A percentile compares a stretch with the other conserved stretches of the same genome.
Conservation (phyloP, 805 yeast genomes). For the Cyberlindnera meyerae region DNA sequence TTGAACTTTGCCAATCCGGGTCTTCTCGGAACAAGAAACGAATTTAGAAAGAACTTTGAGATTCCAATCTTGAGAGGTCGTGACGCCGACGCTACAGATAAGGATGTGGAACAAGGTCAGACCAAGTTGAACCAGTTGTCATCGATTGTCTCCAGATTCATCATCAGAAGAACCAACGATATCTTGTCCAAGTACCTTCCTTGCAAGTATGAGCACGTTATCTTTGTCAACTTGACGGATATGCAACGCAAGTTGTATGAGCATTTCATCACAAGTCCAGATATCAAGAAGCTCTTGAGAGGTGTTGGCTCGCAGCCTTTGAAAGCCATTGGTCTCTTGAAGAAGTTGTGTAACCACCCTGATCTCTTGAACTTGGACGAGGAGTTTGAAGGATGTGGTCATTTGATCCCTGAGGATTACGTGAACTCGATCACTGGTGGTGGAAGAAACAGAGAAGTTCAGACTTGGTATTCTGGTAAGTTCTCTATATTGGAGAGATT, state of each 20-base stretch:
- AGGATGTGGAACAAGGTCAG: constrained; percentile 67
- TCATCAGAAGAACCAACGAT: constrained; percentile 93
- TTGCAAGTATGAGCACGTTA: constrained; percentile 92
- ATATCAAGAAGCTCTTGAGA: constrained; percentile 57
- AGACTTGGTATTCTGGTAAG: constrained; percentile 82
- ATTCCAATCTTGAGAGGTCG: constrained; percentile 75
- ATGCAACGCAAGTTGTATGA: constrained; percentile 69
- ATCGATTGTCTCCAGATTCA: constrained; percentile 76
- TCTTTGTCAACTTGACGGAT: constrained; percentile 80
- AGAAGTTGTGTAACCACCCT: constrained; percentile 93
- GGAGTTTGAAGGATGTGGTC: constrained; percentile 68
- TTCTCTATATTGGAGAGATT: constrained; percentile 81
- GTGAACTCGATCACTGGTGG: constrained; percentile 35
- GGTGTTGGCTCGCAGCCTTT: constrained; percentile 78
- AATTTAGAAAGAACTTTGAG: constrained; percentile 84
- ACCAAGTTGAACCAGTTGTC: constrained; percentile 65
- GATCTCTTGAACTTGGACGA: constrained; percentile 71
- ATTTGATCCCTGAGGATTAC: constrained; percentile 72
- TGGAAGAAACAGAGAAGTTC: constrained; percentile 67
- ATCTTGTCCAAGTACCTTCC: constrained; percentile 91
- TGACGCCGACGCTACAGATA: constrained; percentile 83
- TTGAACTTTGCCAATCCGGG: constrained; percentile 94
- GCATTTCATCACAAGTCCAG: constrained; percentile 75
- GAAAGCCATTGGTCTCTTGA: constrained; percentile 82
- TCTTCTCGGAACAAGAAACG: constrained; percentile 73